Base-by-base conservation (phyloP, 192 early-diverging fungal species). In the Chytriomyces confervae region DNA sequence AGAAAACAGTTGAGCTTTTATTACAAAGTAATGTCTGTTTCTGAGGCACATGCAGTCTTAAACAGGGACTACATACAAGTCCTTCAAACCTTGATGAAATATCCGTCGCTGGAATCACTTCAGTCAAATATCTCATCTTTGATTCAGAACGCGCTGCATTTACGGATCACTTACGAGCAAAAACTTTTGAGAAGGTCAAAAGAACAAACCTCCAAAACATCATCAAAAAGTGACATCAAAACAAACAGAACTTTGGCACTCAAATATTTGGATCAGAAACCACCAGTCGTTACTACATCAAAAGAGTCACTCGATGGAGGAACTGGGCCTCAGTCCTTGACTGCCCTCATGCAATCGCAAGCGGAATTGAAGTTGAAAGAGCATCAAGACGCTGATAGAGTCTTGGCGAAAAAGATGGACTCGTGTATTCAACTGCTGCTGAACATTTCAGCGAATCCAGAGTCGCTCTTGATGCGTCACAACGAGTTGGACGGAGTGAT, bases 1-100 rank as follows among this genome's bases (percentile, higher is more conserved):
- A 70, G 94, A 97, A 78, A 96, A 98, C 63, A 82, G 94, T 4
- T 94, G 91, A 77, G 85, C 89, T 3, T 73, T 98, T 18, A 97
- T 98, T 79, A 91, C 0, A 49, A 57, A 61, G 9, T 16, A 63
- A 24, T 49, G 18, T 53, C 47, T 9, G 7, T 20, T 62, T n/a
- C n/a, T 57, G 51, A 10, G 51, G 51, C 8, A 3, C 20, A 27
- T 27, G 2, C 60, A 87, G 86, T 85, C 5, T 10, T 87, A 3
- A 77, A 69, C 3, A 29, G 61, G 3, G 86, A 87, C 53, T 84
- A 82, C 53, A 65, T 81, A 6, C 46, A 18, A 16, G 76, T 79
- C 23, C 60, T 87, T 57, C 83, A 84, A 53, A 44, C 51, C 29
- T 73, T 87, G 27, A 87, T 87, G 86, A 83, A 81, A 49, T 84